Conservation (phyloP, 2,329 filamentous ascomycete species). For the Alternaria conjuncta region DNA sequence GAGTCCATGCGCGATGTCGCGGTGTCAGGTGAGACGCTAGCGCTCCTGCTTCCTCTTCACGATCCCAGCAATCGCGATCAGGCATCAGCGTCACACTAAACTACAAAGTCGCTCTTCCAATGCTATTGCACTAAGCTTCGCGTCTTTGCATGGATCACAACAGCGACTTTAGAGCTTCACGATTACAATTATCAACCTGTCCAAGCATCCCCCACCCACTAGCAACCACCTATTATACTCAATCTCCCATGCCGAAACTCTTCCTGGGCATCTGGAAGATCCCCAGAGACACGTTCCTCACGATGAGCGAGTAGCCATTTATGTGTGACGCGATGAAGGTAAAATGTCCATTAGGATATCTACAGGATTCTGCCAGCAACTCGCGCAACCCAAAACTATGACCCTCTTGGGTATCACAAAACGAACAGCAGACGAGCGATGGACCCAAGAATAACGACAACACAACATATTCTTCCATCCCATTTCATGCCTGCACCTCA, state of each 20-base stretch:
- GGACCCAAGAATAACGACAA: neutral
- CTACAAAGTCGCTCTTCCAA: neutral
- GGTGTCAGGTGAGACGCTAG: slow-evolving; percentile 15
- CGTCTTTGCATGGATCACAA: neutral
- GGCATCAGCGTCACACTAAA: neutral
- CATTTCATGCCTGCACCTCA: neutral
- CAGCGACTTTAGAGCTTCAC: neutral
- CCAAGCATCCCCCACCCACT: neutral
- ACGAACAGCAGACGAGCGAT: neutral
- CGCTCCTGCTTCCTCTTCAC: neutral
- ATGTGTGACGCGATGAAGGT: neutral
- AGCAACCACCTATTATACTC: neutral
- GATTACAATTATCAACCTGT: neutral
- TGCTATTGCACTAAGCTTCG: neutral
- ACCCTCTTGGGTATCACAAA: neutral
- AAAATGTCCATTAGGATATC: neutral
- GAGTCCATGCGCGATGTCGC: slow-evolving; percentile 8
- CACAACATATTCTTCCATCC: neutral
- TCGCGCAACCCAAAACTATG: neutral
- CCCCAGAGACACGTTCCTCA: neutral
- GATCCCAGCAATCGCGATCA: neutral
- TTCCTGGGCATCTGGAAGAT: neutral
- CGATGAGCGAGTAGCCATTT: neutral
- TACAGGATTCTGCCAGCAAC: neutral
- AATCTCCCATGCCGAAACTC: neutral